These are phyloP conservation scores for Petunia secreta DNA, from an alignment of 257 asterid genomes.

Conservation along the genomic window DNA sequence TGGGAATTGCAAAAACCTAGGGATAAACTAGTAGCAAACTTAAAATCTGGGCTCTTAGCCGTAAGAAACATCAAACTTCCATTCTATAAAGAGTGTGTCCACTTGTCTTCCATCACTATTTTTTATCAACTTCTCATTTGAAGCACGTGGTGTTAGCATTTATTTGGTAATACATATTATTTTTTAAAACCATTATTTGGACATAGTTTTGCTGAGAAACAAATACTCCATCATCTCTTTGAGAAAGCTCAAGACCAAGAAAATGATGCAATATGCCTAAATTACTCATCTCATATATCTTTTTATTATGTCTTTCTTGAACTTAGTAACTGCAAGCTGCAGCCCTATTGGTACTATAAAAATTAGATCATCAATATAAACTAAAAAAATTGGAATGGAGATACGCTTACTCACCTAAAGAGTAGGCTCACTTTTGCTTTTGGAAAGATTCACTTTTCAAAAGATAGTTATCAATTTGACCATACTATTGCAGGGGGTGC, in stretches of 20 bases:
- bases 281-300: conserved; percentile 24
- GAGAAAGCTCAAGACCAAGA: conserved; percentile 2
- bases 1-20: not conserved
- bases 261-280: conserved; percentile 9
- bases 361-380: conserved; percentile 25
- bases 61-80: conserved; percentile 28
- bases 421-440: conserved; percentile 21
- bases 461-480: not conserved
- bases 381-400: conserved; percentile 1
- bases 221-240: not conserved
- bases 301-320: conserved; percentile 13
- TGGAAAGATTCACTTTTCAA: not conserved
- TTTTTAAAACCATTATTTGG: not conserved
- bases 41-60: not conserved
- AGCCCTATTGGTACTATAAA: not conserved
- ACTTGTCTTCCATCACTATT: conserved; percentile 7
- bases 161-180: not conserved
- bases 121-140: conserved; percentile 7
- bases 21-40: conserved; percentile 19
- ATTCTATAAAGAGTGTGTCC: conserved; percentile 20
- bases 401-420: not conserved
- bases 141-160: not conserved
- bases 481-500: not conserved
- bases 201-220: conserved; percentile 24
- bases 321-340: not conserved